Percentiles rank a stretch among this genome's conserved stretches.
These are phyloP conservation scores for Sisymbrium altissimum DNA, from an alignment of 345 rosid genomes.

Conservation along the genomic window DNA sequence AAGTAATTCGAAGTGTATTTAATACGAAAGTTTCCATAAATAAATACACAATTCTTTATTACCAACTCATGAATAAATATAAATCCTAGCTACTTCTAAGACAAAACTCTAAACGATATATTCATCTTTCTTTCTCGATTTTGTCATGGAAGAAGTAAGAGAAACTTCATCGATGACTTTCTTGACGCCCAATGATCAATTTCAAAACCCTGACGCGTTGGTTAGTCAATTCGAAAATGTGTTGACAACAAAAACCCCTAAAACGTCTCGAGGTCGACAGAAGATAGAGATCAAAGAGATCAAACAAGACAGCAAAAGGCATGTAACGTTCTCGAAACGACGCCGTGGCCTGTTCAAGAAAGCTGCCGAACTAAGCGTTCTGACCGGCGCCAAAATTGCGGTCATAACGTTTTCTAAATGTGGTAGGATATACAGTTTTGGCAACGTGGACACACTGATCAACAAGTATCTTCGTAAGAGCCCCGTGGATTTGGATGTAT, in stretches of 20 bases:
- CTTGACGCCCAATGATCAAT: not conserved
- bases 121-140: not conserved
- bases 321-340: conserved; percentile 47
- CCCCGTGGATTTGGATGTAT: conserved; percentile 26
- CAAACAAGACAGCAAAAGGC: conserved; percentile 28
- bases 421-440: conserved; percentile 34
- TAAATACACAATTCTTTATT: not conserved
- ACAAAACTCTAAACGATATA: not conserved
- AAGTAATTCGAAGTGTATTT: not conserved
- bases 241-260: conserved; percentile 10
- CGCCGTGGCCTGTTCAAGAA: conserved; percentile 44
- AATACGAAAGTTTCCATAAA: conserved; percentile 2
- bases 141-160: conserved; percentile 17
- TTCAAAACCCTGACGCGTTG: not conserved
- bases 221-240: conserved; percentile 3
- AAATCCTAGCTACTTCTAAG: not conserved
- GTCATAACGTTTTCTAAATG: conserved; percentile 31
- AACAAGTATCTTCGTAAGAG: conserved; percentile 19
- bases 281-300: conserved; percentile 36
- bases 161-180: conserved; percentile 8
- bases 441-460: conserved; percentile 28
- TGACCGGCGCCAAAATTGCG: conserved; percentile 43
- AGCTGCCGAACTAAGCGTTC: conserved; percentile 37
- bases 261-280: conserved; percentile 27
- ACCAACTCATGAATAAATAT: not conserved